Conservation (phyloP, 345 rosid genomes). For the Euclidium syriacum region DNA sequence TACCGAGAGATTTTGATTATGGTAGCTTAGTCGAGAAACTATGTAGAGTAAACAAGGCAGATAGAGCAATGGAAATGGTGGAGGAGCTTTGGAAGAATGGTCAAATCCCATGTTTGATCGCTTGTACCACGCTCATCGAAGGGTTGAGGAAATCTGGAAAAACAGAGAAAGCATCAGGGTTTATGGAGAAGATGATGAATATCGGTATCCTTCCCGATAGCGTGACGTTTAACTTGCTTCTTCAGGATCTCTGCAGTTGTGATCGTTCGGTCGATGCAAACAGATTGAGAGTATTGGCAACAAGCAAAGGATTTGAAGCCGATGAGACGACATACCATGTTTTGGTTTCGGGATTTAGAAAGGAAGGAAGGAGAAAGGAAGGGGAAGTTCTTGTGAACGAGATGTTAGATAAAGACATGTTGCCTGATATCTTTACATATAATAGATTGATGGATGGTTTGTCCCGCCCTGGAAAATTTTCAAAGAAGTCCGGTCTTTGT, state of each 20-base stretch:
- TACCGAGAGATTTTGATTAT: constrained; percentile 59
- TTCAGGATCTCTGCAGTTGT: constrained; percentile 60
- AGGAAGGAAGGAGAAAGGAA: constrained; percentile 55
- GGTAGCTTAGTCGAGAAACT: constrained; percentile 52
- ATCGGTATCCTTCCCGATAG: constrained; percentile 54
- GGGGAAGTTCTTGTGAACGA: constrained; percentile 62
- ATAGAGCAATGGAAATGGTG: constrained; percentile 51
- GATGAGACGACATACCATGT: constrained; percentile 50
- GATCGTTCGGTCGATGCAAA: constrained; percentile 54
- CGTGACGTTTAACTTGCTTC: constrained; percentile 70
- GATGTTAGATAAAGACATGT: constrained; percentile 76
- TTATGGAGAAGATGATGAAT: constrained; percentile 68
- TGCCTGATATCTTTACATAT: constrained; percentile 69
- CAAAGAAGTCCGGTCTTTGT: background rate
- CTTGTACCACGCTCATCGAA: constrained; percentile 72
- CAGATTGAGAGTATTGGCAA: constrained; percentile 57
- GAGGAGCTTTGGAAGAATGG: constrained; percentile 60
- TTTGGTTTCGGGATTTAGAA: constrained; percentile 54
- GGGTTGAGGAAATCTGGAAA: constrained; percentile 64
- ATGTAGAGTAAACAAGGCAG: constrained; percentile 40
- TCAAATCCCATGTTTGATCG: constrained; percentile 52
- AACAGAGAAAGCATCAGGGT: constrained; percentile 39
- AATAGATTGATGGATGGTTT: constrained; percentile 61
- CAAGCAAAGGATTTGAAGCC: constrained; percentile 53
- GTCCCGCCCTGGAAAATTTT: constrained; percentile 17